Evolutionary conservation across 106 monocot species (phyloP).

Genomic region (Apostasia shenzhenica): DNA sequence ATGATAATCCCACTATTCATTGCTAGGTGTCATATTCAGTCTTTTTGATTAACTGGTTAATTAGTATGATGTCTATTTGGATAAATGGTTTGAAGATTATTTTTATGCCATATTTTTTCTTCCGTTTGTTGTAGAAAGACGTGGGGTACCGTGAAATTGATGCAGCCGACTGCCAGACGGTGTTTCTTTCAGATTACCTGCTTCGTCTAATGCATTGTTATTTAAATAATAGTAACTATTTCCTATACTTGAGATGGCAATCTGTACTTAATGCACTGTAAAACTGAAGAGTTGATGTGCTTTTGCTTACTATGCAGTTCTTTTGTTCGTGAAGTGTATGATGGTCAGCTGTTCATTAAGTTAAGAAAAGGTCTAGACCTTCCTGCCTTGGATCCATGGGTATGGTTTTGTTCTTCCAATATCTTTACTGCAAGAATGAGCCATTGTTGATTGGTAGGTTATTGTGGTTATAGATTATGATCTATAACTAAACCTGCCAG

Average conservation of each 20-base stretch:
- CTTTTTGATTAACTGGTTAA: not conserved
- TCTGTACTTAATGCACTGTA: not conserved
- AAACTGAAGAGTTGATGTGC: not conserved
- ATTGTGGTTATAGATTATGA: too few species aligned
- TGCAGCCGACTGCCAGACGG: conserved; percentile 72
- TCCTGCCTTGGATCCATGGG: conserved; percentile 93
- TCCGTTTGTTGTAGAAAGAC: conserved; percentile 33
- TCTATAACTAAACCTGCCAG: too few species aligned
- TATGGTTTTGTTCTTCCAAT: conserved; percentile 20
- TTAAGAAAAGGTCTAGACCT: conserved; percentile 70
- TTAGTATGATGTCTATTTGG: not conserved
- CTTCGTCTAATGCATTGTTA: not conserved
- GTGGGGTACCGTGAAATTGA: conserved; percentile 72
- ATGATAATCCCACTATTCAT: not conserved
- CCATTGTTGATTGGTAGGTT: too few species aligned
- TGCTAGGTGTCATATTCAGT: not conserved
- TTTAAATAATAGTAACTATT: conserved; percentile 1
- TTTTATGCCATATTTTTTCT: conserved; percentile 4
- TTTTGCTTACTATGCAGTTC: conserved; percentile 22
- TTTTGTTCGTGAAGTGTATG: conserved; percentile 84
- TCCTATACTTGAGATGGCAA: not conserved
- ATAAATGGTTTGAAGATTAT: not conserved
- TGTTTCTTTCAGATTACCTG: conserved; percentile 85
- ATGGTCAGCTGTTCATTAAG: conserved; percentile 80
- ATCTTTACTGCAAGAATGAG: not conserved